Percentiles rank a stretch among this genome's conserved stretches.
Evolutionary conservation across 2,329 filamentous ascomycete genomes (phyloP).

Genomic region (Fusarium sp.): DNA sequence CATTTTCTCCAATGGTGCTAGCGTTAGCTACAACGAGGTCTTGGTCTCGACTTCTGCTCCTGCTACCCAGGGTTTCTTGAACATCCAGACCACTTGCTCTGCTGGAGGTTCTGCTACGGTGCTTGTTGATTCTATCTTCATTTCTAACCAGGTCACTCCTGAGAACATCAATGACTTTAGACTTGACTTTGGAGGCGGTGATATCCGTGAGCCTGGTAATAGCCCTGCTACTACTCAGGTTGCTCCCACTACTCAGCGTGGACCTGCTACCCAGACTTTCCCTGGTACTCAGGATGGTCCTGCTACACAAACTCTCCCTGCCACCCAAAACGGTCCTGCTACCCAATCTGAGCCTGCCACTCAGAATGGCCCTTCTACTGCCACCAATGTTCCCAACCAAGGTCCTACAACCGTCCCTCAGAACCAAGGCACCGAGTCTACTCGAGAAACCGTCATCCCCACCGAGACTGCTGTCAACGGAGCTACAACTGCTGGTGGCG

Average conservation of each 20-base stretch:
- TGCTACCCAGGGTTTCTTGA: background rate
- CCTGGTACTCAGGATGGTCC: background rate
- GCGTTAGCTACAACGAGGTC: background rate
- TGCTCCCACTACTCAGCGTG: background rate
- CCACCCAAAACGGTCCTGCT: background rate
- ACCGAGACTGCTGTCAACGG: background rate
- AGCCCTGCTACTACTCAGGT: background rate
- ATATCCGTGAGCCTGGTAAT: background rate
- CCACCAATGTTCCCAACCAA: background rate
- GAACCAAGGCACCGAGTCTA: background rate
- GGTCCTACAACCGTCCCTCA: background rate
- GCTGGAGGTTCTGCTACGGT: constrained; percentile 3
- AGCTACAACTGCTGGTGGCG: background rate
- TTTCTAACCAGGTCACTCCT: constrained; percentile 35
- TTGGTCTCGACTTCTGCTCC: constrained; percentile 2
- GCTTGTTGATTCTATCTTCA: constrained; percentile 31
- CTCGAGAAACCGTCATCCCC: background rate
- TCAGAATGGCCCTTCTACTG: background rate
- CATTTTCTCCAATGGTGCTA: background rate
- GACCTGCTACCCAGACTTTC: background rate
- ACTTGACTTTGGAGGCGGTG: constrained; percentile 27
- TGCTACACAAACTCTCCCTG: accelerated
- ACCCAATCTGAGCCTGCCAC: background rate
- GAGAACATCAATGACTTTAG: constrained; percentile 21
- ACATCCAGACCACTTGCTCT: constrained; percentile 14